Evolutionary conservation across 2,329 filamentous ascomycete genomes (phyloP).

Genomic region (Apiospora koreana): DNA sequence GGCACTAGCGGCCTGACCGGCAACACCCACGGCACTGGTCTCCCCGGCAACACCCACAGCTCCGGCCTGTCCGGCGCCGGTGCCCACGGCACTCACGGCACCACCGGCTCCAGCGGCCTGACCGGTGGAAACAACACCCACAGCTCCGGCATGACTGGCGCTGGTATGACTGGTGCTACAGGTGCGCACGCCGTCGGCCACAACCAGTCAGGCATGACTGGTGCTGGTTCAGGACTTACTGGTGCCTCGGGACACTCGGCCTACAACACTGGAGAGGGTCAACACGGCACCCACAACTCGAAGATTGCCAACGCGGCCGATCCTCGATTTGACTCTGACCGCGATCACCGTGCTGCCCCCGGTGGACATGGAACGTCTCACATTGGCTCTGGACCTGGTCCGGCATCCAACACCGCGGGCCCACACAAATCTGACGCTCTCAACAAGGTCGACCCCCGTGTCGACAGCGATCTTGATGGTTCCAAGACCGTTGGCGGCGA

Average conservation of each 20-base stretch:
- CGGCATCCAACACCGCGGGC: constrained; percentile 30
- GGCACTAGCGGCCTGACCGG: too few relatives aligned
- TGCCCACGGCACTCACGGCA: constrained; percentile 36
- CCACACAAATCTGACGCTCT: constrained; percentile 43
- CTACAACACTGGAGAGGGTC: constrained; percentile 17
- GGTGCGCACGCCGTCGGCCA: constrained; percentile 18
- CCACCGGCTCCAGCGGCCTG: constrained; percentile 17
- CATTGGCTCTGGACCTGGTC: constrained; percentile 23
- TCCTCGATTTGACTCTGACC: constrained; percentile 35
- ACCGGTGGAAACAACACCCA: constrained; percentile 13
- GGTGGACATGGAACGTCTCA: constrained; percentile 22
- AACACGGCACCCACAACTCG: constrained; percentile 32
- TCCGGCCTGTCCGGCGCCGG: too few relatives aligned
- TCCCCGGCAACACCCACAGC: neutral
- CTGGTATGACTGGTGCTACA: neutral
- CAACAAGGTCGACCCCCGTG: constrained; percentile 53
- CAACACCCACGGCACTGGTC: too few relatives aligned
- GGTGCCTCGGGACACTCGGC: neutral
- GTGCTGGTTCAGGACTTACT: neutral
- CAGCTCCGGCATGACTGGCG: neutral
- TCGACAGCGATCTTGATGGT: constrained; percentile 57
- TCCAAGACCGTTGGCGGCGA: constrained; percentile 56
- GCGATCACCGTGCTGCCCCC: constrained; percentile 31
- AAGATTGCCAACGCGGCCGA: constrained; percentile 31
- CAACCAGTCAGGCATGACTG: constrained; percentile 24